Percentiles rank a stretch among this genome's conserved stretches.
Evolutionary conservation across 2,329 filamentous ascomycete species (phyloP).

Genomic region (Xylaria arbuscula): DNA sequence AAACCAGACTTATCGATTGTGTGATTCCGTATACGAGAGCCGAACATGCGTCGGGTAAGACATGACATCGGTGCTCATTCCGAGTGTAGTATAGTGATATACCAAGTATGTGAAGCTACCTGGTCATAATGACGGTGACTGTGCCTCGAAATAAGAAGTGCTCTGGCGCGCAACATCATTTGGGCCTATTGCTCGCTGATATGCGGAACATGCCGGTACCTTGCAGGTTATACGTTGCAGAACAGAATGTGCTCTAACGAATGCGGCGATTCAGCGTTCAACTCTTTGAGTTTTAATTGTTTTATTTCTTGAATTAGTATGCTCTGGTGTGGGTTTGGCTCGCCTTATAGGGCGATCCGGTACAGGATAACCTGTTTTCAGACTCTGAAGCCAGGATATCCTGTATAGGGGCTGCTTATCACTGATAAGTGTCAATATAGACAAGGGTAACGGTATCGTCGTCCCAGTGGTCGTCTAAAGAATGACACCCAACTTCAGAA

Average conservation of each 20-base stretch:
- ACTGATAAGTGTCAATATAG: neutral
- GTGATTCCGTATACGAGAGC: neutral
- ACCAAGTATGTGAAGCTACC: neutral
- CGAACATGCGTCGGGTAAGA: neutral
- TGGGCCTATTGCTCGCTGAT: neutral
- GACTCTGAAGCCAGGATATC: constrained; percentile 1
- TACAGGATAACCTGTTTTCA: no score
- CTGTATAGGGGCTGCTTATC: constrained; percentile 16
- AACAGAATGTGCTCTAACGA: neutral
- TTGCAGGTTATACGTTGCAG: neutral
- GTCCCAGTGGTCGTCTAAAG: neutral
- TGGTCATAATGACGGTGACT: constrained; percentile 5
- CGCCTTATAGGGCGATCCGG: neutral
- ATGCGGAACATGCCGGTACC: constrained; percentile 2
- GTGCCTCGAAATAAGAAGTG: constrained; percentile 8
- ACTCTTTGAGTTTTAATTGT: neutral
- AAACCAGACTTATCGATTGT: neutral
- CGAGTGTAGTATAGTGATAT: constrained; percentile 12
- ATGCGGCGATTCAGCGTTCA: neutral
- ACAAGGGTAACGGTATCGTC: neutral
- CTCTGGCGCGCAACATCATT: neutral
- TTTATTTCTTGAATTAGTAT: neutral
- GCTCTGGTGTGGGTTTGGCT: neutral
- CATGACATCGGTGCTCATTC: constrained; percentile 24
- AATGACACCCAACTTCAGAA: neutral